phyloP scores from a whole-genome alignment of 768 basidiomycete genomes.

The Amanita rubescens region DNA sequence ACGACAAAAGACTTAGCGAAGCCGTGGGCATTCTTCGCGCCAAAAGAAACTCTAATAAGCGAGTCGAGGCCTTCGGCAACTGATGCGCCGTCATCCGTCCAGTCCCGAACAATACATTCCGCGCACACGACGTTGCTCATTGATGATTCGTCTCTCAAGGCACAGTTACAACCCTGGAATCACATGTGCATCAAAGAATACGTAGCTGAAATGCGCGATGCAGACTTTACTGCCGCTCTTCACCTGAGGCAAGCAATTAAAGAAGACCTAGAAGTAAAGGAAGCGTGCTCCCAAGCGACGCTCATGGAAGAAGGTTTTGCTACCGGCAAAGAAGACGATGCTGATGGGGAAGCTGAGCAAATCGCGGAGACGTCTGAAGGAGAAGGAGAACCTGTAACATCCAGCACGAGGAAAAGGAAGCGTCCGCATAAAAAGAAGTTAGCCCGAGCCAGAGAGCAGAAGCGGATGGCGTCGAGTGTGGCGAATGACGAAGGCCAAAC shows the following conservation, averaged over 20 bases:
- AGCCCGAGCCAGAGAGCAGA: neutral
- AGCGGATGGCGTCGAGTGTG: neutral
- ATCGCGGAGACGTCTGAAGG: neutral
- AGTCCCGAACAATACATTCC: conserved; percentile 26
- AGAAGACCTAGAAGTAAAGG: neutral
- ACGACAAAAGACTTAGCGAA: conserved; percentile 74
- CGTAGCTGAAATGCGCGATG: conserved; percentile 31
- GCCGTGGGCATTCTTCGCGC: conserved; percentile 44
- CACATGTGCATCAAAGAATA: conserved; percentile 77
- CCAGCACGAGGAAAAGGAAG: conserved; percentile 14
- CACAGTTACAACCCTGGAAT: conserved; percentile 69
- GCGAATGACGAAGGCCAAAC: neutral
- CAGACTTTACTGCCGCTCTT: conserved; percentile 16
- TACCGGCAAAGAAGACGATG: neutral
- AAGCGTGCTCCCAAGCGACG: neutral
- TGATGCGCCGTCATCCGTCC: neutral
- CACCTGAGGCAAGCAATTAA: neutral
- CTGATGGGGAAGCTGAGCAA: neutral
- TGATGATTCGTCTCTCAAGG: conserved; percentile 51
- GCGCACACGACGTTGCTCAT: conserved; percentile 40
- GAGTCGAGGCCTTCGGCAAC: conserved; percentile 8
- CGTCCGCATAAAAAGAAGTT: conserved; percentile 6
- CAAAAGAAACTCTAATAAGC: conserved; percentile 1
- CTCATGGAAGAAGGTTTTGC: neutral
- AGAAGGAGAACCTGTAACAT: conserved; percentile 1